Base-by-base conservation (phyloP, 2,329 filamentous ascomycete species). In the Paraconiothyrium sp. region DNA sequence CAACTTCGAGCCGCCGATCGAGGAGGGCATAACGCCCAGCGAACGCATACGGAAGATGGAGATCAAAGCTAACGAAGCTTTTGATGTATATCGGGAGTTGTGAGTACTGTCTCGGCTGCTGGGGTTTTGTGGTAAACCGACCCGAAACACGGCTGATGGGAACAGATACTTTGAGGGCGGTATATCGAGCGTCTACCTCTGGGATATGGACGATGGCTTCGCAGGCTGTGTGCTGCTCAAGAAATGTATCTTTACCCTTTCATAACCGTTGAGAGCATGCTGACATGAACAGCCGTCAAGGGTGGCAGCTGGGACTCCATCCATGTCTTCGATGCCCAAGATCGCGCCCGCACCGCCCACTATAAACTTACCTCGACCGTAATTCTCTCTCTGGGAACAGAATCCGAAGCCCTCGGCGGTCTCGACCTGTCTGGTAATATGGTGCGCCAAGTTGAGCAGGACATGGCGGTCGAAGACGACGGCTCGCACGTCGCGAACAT, bases 341-440 rank as follows among this genome's bases (percentile, higher is more conserved):
- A 99, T 79, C 91, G 93, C 68, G 93, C 92, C 68, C 90, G 95
- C 67, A 92, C 89, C 68, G 94, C 93, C 62, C 94, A 97, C 82
- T 99, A 99, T 86, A 97, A 97, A 82, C 89, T 99, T 67, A 99
- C 95, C 0, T 96, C 92, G 68, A 99, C 95, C 5, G 94, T 99
- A 52, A 98, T 99, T 69, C 85, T 99, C 60, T 93, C 93, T 60
- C 86, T 99, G 54, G 90, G 92, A 22, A 90, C 89, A 57, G 84
- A 86, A 66, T 86, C 82, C 22, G 85, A 88, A 61, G 84, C 85
- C 2, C 86, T 97, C 34, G 94, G 94, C 59, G 90, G 90, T 67
- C 90, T 99, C 86, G 93, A 97, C 80, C 87, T 99, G 58, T 94
- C 92, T 70, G 95, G 95, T 69, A 98, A 98, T 84, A 95, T 99